A percentile compares a stretch with the other conserved stretches of the same genome.
phyloP scores from a whole-genome alignment of 2,329 filamentous ascomycete species.

The Botrytis hyacinthi region DNA sequence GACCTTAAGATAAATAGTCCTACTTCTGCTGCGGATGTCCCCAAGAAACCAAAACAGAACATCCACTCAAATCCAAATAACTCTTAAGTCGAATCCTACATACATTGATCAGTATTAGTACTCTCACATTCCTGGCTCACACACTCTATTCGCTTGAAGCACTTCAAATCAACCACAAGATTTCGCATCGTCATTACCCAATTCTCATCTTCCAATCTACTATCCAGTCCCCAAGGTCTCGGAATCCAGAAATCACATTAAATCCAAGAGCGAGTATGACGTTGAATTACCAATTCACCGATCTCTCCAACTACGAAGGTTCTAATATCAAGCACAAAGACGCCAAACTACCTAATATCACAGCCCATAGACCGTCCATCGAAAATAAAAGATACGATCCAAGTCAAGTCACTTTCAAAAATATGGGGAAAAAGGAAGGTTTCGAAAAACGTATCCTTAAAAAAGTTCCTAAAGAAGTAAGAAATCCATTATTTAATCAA shows the following conservation, averaged over 20 bases:
- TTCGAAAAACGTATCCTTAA: rapidly evolving
- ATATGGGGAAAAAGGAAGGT: too few relatives aligned
- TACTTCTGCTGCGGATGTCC: background rate
- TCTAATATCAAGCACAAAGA: rapidly evolving
- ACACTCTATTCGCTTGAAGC: background rate
- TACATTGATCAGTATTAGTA: background rate
- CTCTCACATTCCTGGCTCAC: background rate
- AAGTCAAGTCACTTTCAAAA: too few relatives aligned
- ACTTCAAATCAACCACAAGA: background rate
- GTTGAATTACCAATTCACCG: rapidly evolving
- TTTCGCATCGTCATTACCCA: background rate
- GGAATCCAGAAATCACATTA: background rate
- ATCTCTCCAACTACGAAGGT: background rate
- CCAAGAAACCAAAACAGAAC: background rate
- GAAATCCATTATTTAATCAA: too few relatives aligned
- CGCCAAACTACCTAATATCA: rapidly evolving
- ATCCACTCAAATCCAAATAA: background rate
- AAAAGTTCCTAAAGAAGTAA: background rate
- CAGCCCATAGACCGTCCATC: rapidly evolving
- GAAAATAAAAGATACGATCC: rapidly evolving
- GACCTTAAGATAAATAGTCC: background rate
- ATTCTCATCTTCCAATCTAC: background rate
- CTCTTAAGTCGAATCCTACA: background rate
- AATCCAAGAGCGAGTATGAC: background rate
- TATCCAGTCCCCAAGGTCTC: background rate